Evolutionary conservation across 176 grass and related monocot species (phyloP).

Genomic region (Metroxylon sagu): DNA sequence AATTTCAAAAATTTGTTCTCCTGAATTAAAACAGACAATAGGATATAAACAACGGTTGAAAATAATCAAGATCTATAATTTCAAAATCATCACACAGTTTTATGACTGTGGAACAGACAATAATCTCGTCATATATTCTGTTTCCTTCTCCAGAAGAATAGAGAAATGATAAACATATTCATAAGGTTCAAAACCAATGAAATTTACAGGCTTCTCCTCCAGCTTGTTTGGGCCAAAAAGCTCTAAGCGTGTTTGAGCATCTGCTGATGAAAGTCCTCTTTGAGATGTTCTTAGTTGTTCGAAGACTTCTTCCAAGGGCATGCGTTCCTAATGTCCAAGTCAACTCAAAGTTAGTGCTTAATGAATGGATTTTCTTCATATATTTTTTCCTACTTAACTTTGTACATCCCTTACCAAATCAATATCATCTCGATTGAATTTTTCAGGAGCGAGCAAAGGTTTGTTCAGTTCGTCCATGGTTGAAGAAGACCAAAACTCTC

Average conservation of each 20-base stretch:
- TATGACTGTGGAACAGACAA: too few species aligned
- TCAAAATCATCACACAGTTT: too few species aligned
- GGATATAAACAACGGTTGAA: background rate
- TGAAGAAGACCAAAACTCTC: background rate
- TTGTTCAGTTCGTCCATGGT: conserved; percentile 45
- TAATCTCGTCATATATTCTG: too few species aligned
- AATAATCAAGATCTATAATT: too few species aligned
- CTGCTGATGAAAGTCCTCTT: conserved; percentile 34
- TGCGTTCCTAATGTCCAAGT: conserved; percentile 24
- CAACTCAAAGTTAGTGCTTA: too few species aligned
- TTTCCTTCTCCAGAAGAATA: background rate
- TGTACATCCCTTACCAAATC: conserved; percentile 41
- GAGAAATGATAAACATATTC: background rate
- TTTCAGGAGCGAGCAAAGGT: conserved; percentile 42
- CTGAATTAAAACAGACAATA: conserved; percentile 17
- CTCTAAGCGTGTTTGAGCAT: conserved; percentile 45
- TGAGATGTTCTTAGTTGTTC: conserved; percentile 40
- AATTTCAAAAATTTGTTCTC: conserved; percentile 79
- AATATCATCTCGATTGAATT: conserved; percentile 29
- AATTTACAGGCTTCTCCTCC: conserved; percentile 63
- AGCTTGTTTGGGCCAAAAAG: conserved; percentile 63
- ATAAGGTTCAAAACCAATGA: background rate
- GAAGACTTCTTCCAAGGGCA: conserved; percentile 53
- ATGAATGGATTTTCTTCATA: too few species aligned
- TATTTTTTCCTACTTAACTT: too few species aligned